Evolutionary conservation across 2,329 filamentous ascomycete species (phyloP), one percentile per base, ranked within the genome.

Genomic region (Calonectria pseudoturangicola): DNA sequence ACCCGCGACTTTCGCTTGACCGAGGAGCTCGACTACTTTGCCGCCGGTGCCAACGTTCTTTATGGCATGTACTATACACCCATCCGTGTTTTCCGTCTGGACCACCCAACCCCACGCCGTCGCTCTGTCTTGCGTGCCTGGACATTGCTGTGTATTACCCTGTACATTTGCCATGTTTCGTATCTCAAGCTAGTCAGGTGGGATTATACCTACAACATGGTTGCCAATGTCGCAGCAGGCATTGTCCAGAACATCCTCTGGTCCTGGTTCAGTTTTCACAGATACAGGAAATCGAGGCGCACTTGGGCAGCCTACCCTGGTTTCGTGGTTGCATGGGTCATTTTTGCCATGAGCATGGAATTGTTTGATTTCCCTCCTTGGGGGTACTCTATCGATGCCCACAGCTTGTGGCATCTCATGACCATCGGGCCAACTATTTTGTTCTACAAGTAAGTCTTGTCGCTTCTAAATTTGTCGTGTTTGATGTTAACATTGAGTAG

Each of bases 121-220:
- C 82, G 82, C 51, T 77, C 88, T 84, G 64, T 95, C 62, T 87
- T 97, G 68, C 88, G 93, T 58, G 81, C 91, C 27, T 98, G 96
- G 96, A 96, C 95, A 0, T 80, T 88, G 15, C 76, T 94, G 9
- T 99, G 97, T 82, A 82, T 91, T 30, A 75, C 85, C 16, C 85
- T 98, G 66, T 99, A 98, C 83, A 81, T 88, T 30, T 86, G 90
- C 68, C 97, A 99, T 82, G 92, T 98, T 60, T 89, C 87, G 56
- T 99, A 98, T 83, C 88, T 99, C 68, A 95, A 93, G 81, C 91
- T 95, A 77, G 94, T 96, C 88, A 88, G 89, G 21, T 99, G 97
- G 94, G 94, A 98, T 84, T 99, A 99, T 83, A 94, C 93, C 6
- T 99, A 99, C 86, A 99, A 99, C 83, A 98, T 99, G 95, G 92